phyloP scores from a whole-genome alignment of 2,329 filamentous ascomycete species.

The Talaromyces verruculosus region DNA sequence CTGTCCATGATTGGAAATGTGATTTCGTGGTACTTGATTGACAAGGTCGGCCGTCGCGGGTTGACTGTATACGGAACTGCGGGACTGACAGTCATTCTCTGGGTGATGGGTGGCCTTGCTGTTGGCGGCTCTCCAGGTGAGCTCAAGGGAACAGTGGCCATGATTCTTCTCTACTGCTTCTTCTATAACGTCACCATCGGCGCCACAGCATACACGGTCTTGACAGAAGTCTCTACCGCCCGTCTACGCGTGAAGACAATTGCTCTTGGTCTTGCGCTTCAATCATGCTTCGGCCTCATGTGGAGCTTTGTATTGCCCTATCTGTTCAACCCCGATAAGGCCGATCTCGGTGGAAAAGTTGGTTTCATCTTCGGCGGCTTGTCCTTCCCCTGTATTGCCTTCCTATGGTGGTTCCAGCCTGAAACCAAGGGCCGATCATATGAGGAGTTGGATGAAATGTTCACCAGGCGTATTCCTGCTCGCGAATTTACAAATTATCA shows the following conservation, averaged over 20 bases:
- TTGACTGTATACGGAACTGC: slow-evolving; percentile 40
- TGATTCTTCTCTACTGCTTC: slow-evolving; percentile 44
- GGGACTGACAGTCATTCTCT: slow-evolving; percentile 42
- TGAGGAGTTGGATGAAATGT: slow-evolving; percentile 11
- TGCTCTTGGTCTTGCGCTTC: slow-evolving; percentile 39
- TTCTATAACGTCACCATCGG: slow-evolving; percentile 46
- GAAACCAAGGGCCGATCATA: slow-evolving; percentile 5
- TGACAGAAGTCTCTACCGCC: slow-evolving; percentile 43
- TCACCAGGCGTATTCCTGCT: background rate
- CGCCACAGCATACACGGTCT: slow-evolving; percentile 40
- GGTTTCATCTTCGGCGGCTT: slow-evolving; percentile 44
- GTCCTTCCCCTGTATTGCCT: slow-evolving; percentile 34
- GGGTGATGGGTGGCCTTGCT: slow-evolving; percentile 41
- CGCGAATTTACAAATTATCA: background rate
- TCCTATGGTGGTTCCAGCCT: slow-evolving; percentile 32
- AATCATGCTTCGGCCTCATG: slow-evolving; percentile 35
- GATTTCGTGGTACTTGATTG: slow-evolving; percentile 42
- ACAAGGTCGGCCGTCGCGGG: slow-evolving; percentile 38
- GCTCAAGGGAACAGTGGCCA: background rate
- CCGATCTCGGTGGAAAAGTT: slow-evolving; percentile 44
- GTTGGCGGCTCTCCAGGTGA: background rate
- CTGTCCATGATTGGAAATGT: slow-evolving; percentile 45
- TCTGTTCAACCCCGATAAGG: slow-evolving; percentile 41
- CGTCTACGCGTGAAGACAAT: slow-evolving; percentile 45
- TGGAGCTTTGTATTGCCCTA: slow-evolving; percentile 43